phyloP scores from a whole-genome alignment of 306 rosid species.

The Lablab purpureus region DNA sequence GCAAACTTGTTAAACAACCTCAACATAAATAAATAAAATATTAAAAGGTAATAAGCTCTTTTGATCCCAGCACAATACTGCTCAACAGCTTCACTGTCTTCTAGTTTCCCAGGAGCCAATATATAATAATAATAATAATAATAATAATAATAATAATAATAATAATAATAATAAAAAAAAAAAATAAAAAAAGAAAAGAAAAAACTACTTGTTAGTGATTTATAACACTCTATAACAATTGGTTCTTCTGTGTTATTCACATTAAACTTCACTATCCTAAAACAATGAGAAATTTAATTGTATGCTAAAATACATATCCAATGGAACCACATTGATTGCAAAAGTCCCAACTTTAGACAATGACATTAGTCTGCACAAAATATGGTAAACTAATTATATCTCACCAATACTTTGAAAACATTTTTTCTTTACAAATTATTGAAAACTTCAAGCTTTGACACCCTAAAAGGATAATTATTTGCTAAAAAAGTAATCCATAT shows the following conservation, averaged over 20 bases:
- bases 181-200: too few relatives aligned
- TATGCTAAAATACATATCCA: slow-evolving; percentile 11
- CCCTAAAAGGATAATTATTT: slow-evolving; percentile 14
- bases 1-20: neutral
- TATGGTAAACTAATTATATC: neutral
- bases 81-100: slow-evolving; percentile 99
- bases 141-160: too few relatives aligned
- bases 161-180: too few relatives aligned
- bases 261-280: slow-evolving; percentile 13
- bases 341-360: slow-evolving; percentile 19
- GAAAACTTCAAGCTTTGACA: neutral
- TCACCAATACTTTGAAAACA: slow-evolving; percentile 19
- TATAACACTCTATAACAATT: slow-evolving; percentile 43
- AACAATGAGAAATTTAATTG: slow-evolving; percentile 4
- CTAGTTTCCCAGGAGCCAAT: slow-evolving; percentile 77
- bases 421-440: slow-evolving; percentile 32
- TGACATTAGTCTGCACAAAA: neutral
- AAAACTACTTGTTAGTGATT: neutral
- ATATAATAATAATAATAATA: slow-evolving; percentile 29
- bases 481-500: slow-evolving; percentile 3
- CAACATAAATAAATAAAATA: neutral
- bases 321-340: neutral
- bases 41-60: slow-evolving; percentile 68
- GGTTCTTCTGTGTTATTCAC: slow-evolving; percentile 38
- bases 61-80: slow-evolving; percentile 99